Percentiles rank a stretch among this genome's conserved stretches.
phyloP scores from a whole-genome alignment of 352 stramenopile species.

The Ophiocytium majus region DNA sequence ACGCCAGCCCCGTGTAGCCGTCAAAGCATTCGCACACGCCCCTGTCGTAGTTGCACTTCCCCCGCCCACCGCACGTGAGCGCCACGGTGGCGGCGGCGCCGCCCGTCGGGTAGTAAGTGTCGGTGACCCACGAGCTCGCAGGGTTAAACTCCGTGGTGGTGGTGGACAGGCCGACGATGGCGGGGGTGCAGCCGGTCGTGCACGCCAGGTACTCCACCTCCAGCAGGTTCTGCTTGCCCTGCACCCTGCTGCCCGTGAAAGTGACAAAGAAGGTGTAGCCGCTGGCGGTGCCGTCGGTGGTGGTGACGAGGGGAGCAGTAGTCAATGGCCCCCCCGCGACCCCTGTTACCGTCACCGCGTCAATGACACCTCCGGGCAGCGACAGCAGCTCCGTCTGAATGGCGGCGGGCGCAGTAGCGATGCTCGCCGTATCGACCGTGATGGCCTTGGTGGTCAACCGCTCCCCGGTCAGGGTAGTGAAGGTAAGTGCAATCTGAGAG shows the following conservation, averaged over 20 bases:
- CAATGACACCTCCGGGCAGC: constrained; percentile 65
- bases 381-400: constrained; percentile 60
- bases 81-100: neutral
- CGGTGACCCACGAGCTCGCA: neutral
- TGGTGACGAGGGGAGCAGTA: too few relatives aligned
- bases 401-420: constrained; percentile 46
- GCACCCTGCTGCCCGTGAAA: constrained; percentile 56
- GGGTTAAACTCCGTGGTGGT: neutral
- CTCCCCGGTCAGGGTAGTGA: constrained; percentile 43
- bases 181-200: constrained; percentile 61
- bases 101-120: neutral
- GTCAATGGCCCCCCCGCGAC: constrained; percentile 54
- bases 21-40: constrained; percentile 87
- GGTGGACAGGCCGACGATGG: constrained; percentile 46
- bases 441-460: constrained; percentile 51
- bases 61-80: constrained; percentile 78
- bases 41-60: constrained; percentile 88
- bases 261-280: neutral
- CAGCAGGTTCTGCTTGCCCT: constrained; percentile 64
- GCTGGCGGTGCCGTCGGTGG: neutral
- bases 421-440: constrained; percentile 48
- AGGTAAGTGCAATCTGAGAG: constrained; percentile 40
- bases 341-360: constrained; percentile 32
- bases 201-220: constrained; percentile 62
- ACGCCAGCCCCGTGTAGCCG: constrained; percentile 45